Conservation (phyloP, 805 yeast genomes). For the Starmerella bombi region DNA sequence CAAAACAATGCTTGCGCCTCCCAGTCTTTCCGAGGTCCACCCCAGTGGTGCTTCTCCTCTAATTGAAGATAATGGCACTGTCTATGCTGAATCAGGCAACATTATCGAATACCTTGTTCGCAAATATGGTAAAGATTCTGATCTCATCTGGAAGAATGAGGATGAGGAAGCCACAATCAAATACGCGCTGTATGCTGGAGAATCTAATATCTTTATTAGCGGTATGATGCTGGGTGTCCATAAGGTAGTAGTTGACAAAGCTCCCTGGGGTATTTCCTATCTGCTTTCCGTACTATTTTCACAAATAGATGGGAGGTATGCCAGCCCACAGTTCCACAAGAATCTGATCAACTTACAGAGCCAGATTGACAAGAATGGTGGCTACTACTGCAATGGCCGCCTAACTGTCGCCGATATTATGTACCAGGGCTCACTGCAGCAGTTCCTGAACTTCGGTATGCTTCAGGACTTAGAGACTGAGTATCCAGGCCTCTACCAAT, state of each 20-base stretch:
- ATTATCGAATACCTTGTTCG: slow-evolving; percentile 41
- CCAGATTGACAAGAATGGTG: slow-evolving; percentile 33
- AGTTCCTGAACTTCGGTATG: slow-evolving; percentile 4
- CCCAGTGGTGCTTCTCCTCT: slow-evolving; percentile 56
- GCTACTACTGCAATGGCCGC: slow-evolving; percentile 49
- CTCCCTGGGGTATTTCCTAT: slow-evolving; percentile 16
- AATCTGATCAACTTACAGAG: slow-evolving; percentile 34
- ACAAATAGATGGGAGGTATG: slow-evolving; percentile 37
- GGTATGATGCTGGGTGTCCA: slow-evolving; percentile 30
- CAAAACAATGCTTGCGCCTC: slow-evolving; percentile 35
- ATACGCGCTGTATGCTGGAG: slow-evolving; percentile 45
- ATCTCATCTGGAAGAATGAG: slow-evolving; percentile 30
- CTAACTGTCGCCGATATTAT: slow-evolving; percentile 51
- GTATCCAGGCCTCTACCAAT: slow-evolving; percentile 16
- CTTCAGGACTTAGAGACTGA: slow-evolving; percentile 2
- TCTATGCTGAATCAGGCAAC: slow-evolving; percentile 47
- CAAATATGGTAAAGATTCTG: slow-evolving; percentile 35
- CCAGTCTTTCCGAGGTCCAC: slow-evolving; percentile 39
- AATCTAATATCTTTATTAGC: slow-evolving; percentile 46
- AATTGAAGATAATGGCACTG: slow-evolving; percentile 34
- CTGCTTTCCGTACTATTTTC: slow-evolving; percentile 34
- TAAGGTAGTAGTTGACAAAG: slow-evolving; percentile 24
- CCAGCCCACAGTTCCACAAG: slow-evolving; percentile 34
- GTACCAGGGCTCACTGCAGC: slow-evolving; percentile 14
- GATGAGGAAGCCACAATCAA: slow-evolving; percentile 35